Evolutionary conservation across 768 basidiomycete species (phyloP), one percentile per base, ranked within the genome.

Genomic region (Kwoniella mangroviensis): DNA sequence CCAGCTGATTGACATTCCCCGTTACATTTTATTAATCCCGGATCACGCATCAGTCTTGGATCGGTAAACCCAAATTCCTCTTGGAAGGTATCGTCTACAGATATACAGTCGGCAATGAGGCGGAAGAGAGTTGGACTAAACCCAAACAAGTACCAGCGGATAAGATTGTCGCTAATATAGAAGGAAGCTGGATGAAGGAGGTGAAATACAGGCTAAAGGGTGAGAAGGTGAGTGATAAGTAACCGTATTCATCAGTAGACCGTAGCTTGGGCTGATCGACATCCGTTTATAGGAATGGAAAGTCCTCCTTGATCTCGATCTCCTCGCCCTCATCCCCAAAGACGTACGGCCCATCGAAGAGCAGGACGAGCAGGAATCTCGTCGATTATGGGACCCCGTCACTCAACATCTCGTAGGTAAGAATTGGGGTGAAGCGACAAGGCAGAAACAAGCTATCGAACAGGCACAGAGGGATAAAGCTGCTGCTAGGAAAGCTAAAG

Each of bases 381-480:
- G 94, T 68, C 89, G 88, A 85, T 82, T 98, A 64, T 98, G 97
- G 97, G 89, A 91, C 15, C 81, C 84, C 0, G 82, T 98, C 22
- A 96, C 95, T 61, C 86, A 84, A 55, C 85, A 87, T 68, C 83
- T 98, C 67, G 21, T 77, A 41, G 87, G 85, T 79, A 98, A 97
- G 87, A 92, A 95, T 79, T 99, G 88, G 84, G 87, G 88, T 24
- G 93, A 95, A 52, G 97, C 97, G 63, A 98, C 93, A 67, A 91
- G 87, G 85, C 88, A 91, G 85, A 99, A 99, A 86, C 88, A 94
- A 63, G 83, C 83, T 4, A 96, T 99, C 66, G 97, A 99, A 84
- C 96, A 98, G 87, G 68, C 64, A 42, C 97, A 98, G 86, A 85
- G 97, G 61, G 94, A 98, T 69, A 88, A 89, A 41, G 92, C 94